Conservation (phyloP, 768 basidiomycete species). For the Lentinula guzmanii region DNA sequence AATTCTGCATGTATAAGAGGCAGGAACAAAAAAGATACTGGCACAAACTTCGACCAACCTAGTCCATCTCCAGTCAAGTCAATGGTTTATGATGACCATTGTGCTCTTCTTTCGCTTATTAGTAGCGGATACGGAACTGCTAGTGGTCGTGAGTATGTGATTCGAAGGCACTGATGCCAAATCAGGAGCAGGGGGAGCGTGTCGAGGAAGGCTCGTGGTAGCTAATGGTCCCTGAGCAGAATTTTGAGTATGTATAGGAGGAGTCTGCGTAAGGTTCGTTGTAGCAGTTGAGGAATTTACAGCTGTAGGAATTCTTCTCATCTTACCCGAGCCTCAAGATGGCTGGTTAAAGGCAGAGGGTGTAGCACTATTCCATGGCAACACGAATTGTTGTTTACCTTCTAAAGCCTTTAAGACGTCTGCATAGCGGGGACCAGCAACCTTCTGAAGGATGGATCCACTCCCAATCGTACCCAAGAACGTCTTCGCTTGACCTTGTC, state of each 20-base stretch:
- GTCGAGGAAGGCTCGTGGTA: too few species aligned
- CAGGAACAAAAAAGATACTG: too few species aligned
- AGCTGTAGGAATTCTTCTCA: background rate
- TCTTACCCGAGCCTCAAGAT: background rate
- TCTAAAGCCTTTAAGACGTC: constrained; percentile 24
- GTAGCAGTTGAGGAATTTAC: background rate
- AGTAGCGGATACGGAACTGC: background rate
- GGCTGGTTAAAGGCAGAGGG: background rate
- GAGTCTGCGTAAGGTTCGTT: background rate
- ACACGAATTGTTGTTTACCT: constrained; percentile 16
- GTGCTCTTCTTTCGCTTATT: background rate
- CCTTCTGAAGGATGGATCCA: constrained; percentile 17
- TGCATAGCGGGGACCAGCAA: constrained; percentile 24
- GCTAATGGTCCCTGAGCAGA: too few species aligned
- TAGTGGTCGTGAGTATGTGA: background rate
- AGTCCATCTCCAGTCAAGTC: background rate
- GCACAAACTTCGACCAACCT: too few species aligned
- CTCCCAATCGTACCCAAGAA: constrained; percentile 22
- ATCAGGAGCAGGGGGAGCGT: too few species aligned
- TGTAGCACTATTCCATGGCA: background rate
- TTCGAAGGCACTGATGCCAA: background rate
- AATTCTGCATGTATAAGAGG: too few species aligned
- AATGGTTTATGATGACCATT: background rate
- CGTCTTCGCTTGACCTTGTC: constrained; percentile 15
- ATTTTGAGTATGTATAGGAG: background rate